Conservation (phyloP, 768 basidiomycete genomes). For the Podaxis pistillaris region DNA sequence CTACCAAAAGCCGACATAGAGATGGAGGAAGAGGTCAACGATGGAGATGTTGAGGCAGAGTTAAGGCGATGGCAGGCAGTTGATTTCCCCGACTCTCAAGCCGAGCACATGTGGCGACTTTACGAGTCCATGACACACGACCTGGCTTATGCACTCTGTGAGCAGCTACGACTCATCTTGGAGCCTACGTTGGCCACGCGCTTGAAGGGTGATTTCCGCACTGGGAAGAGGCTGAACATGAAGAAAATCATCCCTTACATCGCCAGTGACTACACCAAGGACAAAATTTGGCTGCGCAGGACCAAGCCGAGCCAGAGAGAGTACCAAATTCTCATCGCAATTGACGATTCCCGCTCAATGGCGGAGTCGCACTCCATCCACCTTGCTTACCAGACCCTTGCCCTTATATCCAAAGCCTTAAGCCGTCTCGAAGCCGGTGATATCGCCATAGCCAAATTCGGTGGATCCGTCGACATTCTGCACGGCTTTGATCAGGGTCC, state of each 20-base stretch:
- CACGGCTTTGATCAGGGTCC: constrained; percentile 84
- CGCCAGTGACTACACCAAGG: constrained; percentile 98
- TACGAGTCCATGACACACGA: constrained; percentile 92
- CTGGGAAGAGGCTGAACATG: constrained; percentile 98
- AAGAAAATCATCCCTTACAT: constrained; percentile 98
- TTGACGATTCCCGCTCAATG: constrained; percentile 98
- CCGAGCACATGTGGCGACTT: constrained; percentile 84
- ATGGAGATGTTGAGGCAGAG: constrained; percentile 41
- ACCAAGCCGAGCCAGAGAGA: constrained; percentile 92
- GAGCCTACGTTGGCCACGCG: constrained; percentile 94
- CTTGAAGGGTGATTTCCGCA: constrained; percentile 94
- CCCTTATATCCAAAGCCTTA: constrained; percentile 87
- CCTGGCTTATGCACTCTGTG: constrained; percentile 88
- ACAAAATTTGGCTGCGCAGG: constrained; percentile 97
- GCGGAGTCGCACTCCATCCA: constrained; percentile 89
- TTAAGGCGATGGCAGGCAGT: constrained; percentile 60
- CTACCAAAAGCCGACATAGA: constrained; percentile 26
- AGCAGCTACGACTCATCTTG: constrained; percentile 93
- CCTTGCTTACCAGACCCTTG: constrained; percentile 91
- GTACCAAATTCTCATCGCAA: constrained; percentile 91
- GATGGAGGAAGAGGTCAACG: constrained; percentile 28
- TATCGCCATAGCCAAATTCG: constrained; percentile 87
- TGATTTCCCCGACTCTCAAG: constrained; percentile 52
- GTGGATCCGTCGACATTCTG: constrained; percentile 81
- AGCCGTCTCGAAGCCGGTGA: constrained; percentile 95